Evolutionary conservation across 352 stramenopile species (phyloP).

Genomic region (Globisporangium abappressorium): DNA sequence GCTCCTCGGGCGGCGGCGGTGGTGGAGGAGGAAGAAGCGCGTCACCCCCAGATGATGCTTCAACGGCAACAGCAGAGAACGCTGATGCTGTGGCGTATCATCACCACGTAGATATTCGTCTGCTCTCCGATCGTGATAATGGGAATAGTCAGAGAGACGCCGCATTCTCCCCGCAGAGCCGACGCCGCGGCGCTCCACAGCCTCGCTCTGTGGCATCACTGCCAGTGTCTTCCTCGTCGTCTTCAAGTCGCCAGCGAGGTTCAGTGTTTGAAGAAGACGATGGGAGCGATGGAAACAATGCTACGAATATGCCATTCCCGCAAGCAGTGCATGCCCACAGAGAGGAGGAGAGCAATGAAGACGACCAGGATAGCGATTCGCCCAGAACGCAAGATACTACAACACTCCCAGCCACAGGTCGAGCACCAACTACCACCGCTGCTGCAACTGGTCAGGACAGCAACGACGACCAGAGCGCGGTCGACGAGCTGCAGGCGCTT

Average conservation of each 20-base stretch:
- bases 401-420: background rate
- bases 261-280: conserved; percentile 1
- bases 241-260: background rate
- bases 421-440: background rate
- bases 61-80: background rate
- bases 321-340: background rate
- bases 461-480: conserved; percentile 42
- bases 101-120: background rate
- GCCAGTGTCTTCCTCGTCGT: background rate
- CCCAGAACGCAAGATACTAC: background rate
- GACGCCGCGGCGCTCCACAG: background rate
- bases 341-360: background rate
- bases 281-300: background rate
- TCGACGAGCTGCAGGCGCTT: conserved; percentile 63
- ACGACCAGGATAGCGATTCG: background rate
- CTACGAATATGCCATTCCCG: background rate
- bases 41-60: background rate
- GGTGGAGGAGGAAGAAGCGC: background rate
- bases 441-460: conserved; percentile 17
- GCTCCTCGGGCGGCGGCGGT: background rate
- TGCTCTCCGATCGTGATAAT: background rate
- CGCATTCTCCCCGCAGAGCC: background rate
- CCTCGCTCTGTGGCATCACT: conserved; percentile 4
- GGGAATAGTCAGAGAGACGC: background rate
- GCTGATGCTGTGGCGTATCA: background rate